Percentiles rank a stretch among this genome's conserved stretches.
Conservation (phyloP, 2,329 filamentous ascomycete species). For the Fusarium palustre region DNA sequence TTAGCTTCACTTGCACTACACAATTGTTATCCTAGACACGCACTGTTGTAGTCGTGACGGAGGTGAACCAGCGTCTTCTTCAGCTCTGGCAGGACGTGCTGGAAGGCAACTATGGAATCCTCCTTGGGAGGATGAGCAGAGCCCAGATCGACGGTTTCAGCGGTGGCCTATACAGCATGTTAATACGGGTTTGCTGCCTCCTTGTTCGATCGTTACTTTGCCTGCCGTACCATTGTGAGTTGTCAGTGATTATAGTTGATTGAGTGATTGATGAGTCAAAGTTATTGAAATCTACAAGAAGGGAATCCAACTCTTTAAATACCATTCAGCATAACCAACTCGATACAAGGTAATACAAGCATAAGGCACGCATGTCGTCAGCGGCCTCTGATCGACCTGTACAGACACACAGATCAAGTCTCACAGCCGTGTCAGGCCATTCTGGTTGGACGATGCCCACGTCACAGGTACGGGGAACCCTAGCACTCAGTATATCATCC, state of each 20-base stretch:
- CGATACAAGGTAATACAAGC: constrained; percentile 25
- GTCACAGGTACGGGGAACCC: constrained; percentile 36
- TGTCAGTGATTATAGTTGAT: constrained; percentile 2
- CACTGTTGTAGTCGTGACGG: constrained; percentile 61
- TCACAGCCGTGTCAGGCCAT: constrained; percentile 16
- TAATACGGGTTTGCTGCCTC: not conserved
- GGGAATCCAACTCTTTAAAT: constrained; percentile 19
- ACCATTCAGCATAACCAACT: not conserved
- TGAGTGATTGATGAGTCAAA: not conserved
- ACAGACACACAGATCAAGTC: constrained; percentile 32
- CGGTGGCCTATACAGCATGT: constrained; percentile 56
- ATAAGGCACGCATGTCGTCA: constrained; percentile 37
- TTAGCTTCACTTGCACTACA: constrained; percentile 4
- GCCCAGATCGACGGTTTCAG: constrained; percentile 65
- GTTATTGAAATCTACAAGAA: not conserved
- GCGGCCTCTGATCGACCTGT: constrained; percentile 34
- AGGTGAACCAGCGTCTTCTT: constrained; percentile 63
- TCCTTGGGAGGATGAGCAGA: constrained; percentile 61
- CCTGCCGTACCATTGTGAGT: constrained; percentile 33
- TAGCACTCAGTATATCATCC: constrained; percentile 4
- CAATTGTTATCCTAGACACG: constrained; percentile 6
- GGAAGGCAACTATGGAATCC: constrained; percentile 63
- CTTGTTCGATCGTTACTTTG: not conserved
- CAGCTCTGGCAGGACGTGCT: constrained; percentile 62
- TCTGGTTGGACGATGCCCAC: constrained; percentile 38